These are phyloP conservation scores for Penicillium brevicompactum DNA, from an alignment of 2,329 filamentous ascomycete genomes.

Conservation along the genomic window DNA sequence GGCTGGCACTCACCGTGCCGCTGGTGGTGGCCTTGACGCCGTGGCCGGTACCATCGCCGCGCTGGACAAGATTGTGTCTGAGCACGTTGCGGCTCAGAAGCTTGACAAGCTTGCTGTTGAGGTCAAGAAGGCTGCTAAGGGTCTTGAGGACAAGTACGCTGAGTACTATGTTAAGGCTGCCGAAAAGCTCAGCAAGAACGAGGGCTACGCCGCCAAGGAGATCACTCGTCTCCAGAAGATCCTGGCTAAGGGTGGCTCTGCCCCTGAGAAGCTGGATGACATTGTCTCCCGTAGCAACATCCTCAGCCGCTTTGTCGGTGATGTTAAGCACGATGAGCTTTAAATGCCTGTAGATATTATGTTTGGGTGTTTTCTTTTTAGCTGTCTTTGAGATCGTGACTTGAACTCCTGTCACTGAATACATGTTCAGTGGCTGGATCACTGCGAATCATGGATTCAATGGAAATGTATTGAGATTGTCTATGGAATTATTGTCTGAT, in stretches of 20 bases:
- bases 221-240: constrained; percentile 76
- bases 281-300: constrained; percentile 85
- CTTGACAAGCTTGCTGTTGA: constrained; percentile 69
- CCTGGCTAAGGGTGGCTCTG: constrained; percentile 82
- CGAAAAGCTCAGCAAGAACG: constrained; percentile 77
- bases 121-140: constrained; percentile 69
- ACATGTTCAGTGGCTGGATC: background rate
- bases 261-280: constrained; percentile 85
- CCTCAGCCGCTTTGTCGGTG: constrained; percentile 71
- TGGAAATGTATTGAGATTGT: constrained; percentile 1
- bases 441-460: background rate
- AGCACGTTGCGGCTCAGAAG: constrained; percentile 65
- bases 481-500: constrained; percentile 3
- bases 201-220: constrained; percentile 83
- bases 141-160: constrained; percentile 77
- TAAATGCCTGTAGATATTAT: constrained; percentile 43
- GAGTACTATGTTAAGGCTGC: constrained; percentile 94
- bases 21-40: constrained; percentile 77
- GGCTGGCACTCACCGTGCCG: constrained; percentile 79
- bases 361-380: constrained; percentile 20
- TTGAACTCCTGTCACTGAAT: background rate
- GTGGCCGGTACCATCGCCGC: constrained; percentile 79
- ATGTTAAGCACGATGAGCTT: constrained; percentile 68
- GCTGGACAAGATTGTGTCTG: constrained; percentile 74
- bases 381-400: constrained; percentile 14